Evolutionary conservation across 192 early-diverging fungal species (phyloP), one percentile per base, ranked within the genome.

Genomic region (Podochytrium sp.): DNA sequence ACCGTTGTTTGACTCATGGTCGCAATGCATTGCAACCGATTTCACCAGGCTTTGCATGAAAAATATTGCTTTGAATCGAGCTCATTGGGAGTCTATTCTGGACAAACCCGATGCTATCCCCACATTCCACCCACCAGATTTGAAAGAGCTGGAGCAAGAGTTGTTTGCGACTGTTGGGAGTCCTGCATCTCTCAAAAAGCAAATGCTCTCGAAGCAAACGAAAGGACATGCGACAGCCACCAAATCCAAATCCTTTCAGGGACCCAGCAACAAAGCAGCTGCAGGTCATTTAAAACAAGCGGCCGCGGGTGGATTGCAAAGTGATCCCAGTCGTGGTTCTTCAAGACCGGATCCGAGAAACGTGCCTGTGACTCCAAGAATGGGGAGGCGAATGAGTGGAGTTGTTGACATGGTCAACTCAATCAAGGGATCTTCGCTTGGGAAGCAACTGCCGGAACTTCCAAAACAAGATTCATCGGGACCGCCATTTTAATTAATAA

Each of bases 1-100:
- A 23, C 86, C 86, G 6, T 68, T 88, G 16, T 88, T 83, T 60
- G 83, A 83, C 14, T 65, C 81, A 23, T 88, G 86, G 86, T 62
- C 73, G 3, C 65, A 73, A 33, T 85, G 75, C 75, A 76, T 80
- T 37, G 71, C 79, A 65, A 85, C 79, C 1, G 76, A 78, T 10
- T 82, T 80, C 59, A 81, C 78, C 20, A 47, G 65, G 37, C 53
- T 43, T 33, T 85, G 83, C 66, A 75, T 83, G 77, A 61, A 79
- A 23, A 87, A 86, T 51, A 80, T 87, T 20, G 58, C 73, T 0
- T 40, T 60, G n/a, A 87, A 87, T 71, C 78, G 86, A 27, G 40
- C 49, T 12, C 60, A 80, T 53, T 87, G 86, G 86, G 77, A 86
- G 56, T 71, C 68, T 30, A 71, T 81, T 35, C 47, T 82, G 32